Base-by-base conservation (phyloP, 371 early-diverging fungal species). In the Mucor mucedo region DNA sequence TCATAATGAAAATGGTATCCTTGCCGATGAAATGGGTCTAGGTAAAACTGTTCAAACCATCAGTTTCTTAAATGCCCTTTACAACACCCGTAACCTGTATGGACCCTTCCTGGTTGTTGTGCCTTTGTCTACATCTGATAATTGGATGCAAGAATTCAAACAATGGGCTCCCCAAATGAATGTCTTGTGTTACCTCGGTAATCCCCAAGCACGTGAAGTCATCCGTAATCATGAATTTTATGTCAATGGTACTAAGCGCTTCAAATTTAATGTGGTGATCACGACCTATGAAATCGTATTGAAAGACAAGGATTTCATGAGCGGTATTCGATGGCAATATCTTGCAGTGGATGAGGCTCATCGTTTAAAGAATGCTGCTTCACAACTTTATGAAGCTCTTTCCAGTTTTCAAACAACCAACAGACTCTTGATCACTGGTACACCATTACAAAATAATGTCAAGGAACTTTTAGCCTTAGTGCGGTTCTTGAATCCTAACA, bases 11-110 rank as follows among this genome's bases (percentile, higher is more conserved):
- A 98, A 98, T 71, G 98, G 96, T 16, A 97, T 99, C 62, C 72
- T 98, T 44, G 99, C 99, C 1, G 87, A 89, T 63, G 89, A 93
- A 77, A 92, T 93, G 95, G 99, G 99, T 30, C 78, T 99, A 44
- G 99, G 99, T 11, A 99, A 99, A 79, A 99, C 99, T 0, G 88
- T 99, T 3, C 99, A 99, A 79, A 95, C 98, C 1, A 98, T 99
- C 52, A 93, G 98, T 30, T 95, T 98, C 74, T 79, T 99, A n/a
- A 91, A 90, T 30, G 94, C 93, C 57, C 79, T 99, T n/a, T 95
- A 91, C 78, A 90, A 98, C 70, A 79, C 84, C 6, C 84, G 87
- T 64, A 66, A 91, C 27, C 75, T 97, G 2, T 96, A 90, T 72
- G 99, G 99, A 0, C 99, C 99, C 1, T 95, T 92, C 74, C 73